Evolutionary conservation across 2,329 filamentous ascomycete genomes (phyloP), one percentile per base, ranked within the genome.

Genomic region (Colletotrichum endophyticum): DNA sequence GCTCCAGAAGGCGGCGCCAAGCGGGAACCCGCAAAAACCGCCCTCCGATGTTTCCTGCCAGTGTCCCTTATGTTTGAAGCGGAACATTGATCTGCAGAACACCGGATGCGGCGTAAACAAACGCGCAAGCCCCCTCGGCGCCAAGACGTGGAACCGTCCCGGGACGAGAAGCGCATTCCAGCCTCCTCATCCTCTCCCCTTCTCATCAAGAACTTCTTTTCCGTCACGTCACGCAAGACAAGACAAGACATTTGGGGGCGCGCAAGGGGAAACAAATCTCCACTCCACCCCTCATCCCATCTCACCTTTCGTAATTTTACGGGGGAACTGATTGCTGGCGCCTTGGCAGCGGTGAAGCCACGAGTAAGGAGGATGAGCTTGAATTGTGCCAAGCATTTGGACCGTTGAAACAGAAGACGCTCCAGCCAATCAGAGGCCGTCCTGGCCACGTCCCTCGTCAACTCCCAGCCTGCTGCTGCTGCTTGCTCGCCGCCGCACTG

Each of bases 351-450:
- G 34, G 36, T 59, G 32, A 44, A 12, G 39, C 34, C 49, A 44
- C 73, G 70, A 75, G 73, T 73, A 53, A 68, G 70, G 39, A 57
- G 34, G 32, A 49, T 44, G 63, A 73, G 70, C 73, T 73, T 73
- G 63, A 67, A 69, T 53, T 69, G 64, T 49, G 70, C 73, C 73
- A 76, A 70, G 68, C 68, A 19, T 9, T 15, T 12, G 44, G 56
- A 49, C 49, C 70, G 57, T 66, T 73, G 57, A 73, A 61, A n/a
- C 15, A 44, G 27, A 53, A 57, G 64, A 57, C 13, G 59, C 3
- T 27, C n/a, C 3, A 25, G 25, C 73, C 73, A 76, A 76, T 68
- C 53, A 73, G n/a, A 34, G n/a, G 13, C 22, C 22, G 34, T 22
- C 13, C 34, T 39, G 34, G 32, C 25, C 62, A 64, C 32, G 34